Base-by-base conservation (phyloP, 2,329 filamentous ascomycete genomes). In the Mollisia scopiformis region DNA sequence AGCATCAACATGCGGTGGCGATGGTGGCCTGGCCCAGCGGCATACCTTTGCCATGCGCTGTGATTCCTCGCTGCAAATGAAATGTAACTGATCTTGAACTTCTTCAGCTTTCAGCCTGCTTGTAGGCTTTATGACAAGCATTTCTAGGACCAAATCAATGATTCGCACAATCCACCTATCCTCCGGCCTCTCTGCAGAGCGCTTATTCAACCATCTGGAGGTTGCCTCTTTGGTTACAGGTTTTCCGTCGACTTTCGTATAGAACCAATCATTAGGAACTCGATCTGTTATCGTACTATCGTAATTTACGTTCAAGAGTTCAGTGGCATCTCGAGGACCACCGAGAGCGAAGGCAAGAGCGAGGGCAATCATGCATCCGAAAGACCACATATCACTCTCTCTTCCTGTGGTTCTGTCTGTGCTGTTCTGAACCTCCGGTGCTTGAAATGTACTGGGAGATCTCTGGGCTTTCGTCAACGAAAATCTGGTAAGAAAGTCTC, bases 361-460 rank as follows among this genome's bases (percentile, higher is more conserved):
- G 23, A 52, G 23, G 7, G 49, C 49, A 27, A 62, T 49, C 5
- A 62, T 21, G 23, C 59, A 62, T 4, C 59, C 59, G 30, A 58
- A 58, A 1, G 59, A 62, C 59, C 59, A 62, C 54, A 62, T 50
- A 28, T 62, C 59, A 21, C 55, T 54, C 25, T 62, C 59, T 43
- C 55, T 57, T 14, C 59, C 59, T 13, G 57, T 55, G 41, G 50
- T 33, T 47, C 46, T 16, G 14, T 56, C 52, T 19, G 47, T 19
- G 25, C 10, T 41, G 14, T 35, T 8, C 25, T 55, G 47, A n/a
- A 58, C 50, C 46, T 62, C 59, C 1, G 59, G 59, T 19, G 59
- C 59, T 50, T 54, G 49, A 50, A 41, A 62, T 5, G 54, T 43
- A 8, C 47, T 27, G 25, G 55, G 55, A n/a, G 7, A 6, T 27